These are phyloP conservation scores for Aspergillus candidus DNA, from an alignment of 2,329 filamentous ascomycete species.

Conservation along the genomic window DNA sequence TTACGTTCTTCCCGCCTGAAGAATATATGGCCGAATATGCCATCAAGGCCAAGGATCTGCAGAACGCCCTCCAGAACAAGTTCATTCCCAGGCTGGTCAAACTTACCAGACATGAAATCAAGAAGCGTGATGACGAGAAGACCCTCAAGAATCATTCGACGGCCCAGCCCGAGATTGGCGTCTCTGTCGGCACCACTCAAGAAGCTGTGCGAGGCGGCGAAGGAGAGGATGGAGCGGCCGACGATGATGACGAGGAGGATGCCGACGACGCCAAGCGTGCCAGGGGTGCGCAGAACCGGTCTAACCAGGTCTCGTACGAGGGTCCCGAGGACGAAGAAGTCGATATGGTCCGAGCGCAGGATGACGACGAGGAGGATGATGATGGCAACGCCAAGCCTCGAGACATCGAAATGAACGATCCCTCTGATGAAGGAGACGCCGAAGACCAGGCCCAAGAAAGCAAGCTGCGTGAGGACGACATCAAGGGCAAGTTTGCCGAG, in stretches of 20 bases:
- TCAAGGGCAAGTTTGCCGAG: slow-evolving; percentile 59
- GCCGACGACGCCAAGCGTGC: slow-evolving; percentile 62
- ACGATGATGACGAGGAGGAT: slow-evolving; percentile 70
- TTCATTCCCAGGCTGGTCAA: slow-evolving; percentile 68
- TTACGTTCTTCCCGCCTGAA: slow-evolving; percentile 75
- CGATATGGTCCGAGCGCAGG: slow-evolving; percentile 61
- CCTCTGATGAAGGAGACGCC: slow-evolving; percentile 36
- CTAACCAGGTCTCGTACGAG: slow-evolving; percentile 80
- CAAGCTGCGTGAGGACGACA: slow-evolving; percentile 55
- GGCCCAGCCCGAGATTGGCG: slow-evolving; percentile 70
- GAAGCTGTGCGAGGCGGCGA: slow-evolving; percentile 45
- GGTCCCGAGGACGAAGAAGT: slow-evolving; percentile 91
- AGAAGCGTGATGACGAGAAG: slow-evolving; percentile 64
- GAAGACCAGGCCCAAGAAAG: slow-evolving; percentile 38
- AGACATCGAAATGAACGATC: slow-evolving; percentile 33
- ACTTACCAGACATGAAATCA: slow-evolving; percentile 68
- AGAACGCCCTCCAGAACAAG: slow-evolving; percentile 70
- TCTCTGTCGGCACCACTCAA: slow-evolving; percentile 53
- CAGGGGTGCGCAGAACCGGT: slow-evolving; percentile 62
- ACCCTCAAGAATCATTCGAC: slow-evolving; percentile 52
- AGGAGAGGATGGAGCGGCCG: slow-evolving; percentile 54
- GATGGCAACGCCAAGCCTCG: slow-evolving; percentile 22
- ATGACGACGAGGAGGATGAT: slow-evolving; percentile 48
- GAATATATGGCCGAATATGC: slow-evolving; percentile 86
- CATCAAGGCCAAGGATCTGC: slow-evolving; percentile 70